Evolutionary conservation across 2,329 filamentous ascomycete genomes (phyloP), one percentile per base, ranked within the genome.

Genomic region (Cordyceps militaris): DNA sequence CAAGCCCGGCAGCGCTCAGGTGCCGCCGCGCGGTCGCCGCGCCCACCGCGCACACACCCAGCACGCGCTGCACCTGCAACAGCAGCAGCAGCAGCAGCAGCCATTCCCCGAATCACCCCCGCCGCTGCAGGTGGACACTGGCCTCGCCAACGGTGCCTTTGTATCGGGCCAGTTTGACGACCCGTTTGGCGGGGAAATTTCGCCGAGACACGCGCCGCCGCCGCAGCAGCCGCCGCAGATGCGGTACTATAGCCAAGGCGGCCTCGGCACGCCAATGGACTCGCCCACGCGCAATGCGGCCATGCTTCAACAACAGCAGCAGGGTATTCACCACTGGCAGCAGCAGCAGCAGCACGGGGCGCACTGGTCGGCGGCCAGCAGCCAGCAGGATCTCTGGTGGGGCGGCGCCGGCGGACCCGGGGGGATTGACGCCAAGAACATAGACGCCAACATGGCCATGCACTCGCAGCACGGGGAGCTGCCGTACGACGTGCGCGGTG

Each of bases 121-220:
- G 42, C 60, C 32, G 11, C 9, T 61, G 42, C 62, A 62, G 63
- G 65, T 47, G 63, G 67, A 56, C 61, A 70, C 43, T 63, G 66
- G 64, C 51, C 56, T 60, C 58, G 61, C 60, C 56, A 65, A 51
- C 53, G 28, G 21, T 34, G 14, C n/a, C 46, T 75, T 75, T 60
- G 65, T 73, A 21, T 66, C 70, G 47, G 72, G 72, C 23, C 69
- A 65, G 58, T 70, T 66, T 47, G 73, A 75, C 32, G 73, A 75
- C 55, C 73, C 73, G 1, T 75, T 75, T 62, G 62, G 60, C 53
- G 72, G 73, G 40, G 63, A 65, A 28, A 60, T 68, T 4, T 61
- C 66, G 14, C 63, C 66, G n/a, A 63, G 57, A n/a, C 62, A 58
- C 34, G 58, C 40, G 54, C 60, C 58, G 56, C 64, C 36, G 36